phyloP scores from a whole-genome alignment of 1,284 basidiomycete genomes.

The Phenoliferia sp. region DNA sequence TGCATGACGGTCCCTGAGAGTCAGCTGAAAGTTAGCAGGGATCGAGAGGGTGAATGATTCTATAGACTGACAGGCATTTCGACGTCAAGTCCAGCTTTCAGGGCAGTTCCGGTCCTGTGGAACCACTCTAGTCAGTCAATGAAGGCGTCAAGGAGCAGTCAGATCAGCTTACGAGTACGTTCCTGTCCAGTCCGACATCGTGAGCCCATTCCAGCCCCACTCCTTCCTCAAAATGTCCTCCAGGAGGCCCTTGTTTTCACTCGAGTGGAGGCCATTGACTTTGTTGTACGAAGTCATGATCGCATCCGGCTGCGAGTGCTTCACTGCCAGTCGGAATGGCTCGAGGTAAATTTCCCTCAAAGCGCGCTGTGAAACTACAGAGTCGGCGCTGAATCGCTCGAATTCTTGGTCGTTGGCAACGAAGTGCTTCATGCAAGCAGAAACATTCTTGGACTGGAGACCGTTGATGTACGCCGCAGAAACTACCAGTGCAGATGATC shows the following conservation, averaged over 20 bases:
- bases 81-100: constrained; percentile 72
- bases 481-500: background rate
- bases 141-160: too few species aligned
- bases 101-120: constrained; percentile 59
- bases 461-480: constrained; percentile 18
- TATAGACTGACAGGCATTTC: constrained; percentile 56
- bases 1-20: constrained; percentile 34
- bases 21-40: background rate
- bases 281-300: constrained; percentile 42
- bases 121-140: too few species aligned
- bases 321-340: constrained; percentile 75
- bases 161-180: constrained; percentile 36
- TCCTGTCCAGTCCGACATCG: constrained; percentile 45
- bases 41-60: too few species aligned
- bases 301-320: constrained; percentile 50
- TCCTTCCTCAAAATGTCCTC: constrained; percentile 59
- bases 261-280: constrained; percentile 62
- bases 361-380: constrained; percentile 38
- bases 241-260: constrained; percentile 57
- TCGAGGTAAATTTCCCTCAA: constrained; percentile 75
- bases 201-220: constrained; percentile 58
- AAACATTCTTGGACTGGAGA: constrained; percentile 16
- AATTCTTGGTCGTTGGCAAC: constrained; percentile 42
- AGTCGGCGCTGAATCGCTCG: constrained; percentile 37
- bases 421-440: constrained; percentile 18